Base-by-base conservation (phyloP, 2,329 filamentous ascomycete species). In the Alternaria metachromatica region DNA sequence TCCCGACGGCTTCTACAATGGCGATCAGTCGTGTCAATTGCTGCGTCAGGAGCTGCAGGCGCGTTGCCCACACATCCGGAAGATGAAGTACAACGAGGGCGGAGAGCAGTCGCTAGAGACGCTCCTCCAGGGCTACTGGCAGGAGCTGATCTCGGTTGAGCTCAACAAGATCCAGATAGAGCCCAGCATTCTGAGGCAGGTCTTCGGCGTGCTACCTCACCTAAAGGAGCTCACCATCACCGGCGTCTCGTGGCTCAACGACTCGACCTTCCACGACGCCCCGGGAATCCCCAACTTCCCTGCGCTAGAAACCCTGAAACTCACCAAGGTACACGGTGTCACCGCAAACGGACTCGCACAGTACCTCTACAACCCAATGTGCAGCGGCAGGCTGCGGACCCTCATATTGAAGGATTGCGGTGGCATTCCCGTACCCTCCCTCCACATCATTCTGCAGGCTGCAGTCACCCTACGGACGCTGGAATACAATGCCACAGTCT, bases 11-110 rank as follows among this genome's bases (percentile, higher is more conserved):
- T 88, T 97, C 78, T 97, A 90, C 81, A 88, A 87, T 56, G 94
- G 96, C 73, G 94, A 97, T 65, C 83, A 88, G 5, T 86, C 87
- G 28, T 96, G 91, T 72, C 83, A 90, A 58, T 89, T 92, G 1
- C 83, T 98, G 69, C 90, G 93, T 65, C 88, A 96, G 71, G 94
- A 97, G 80, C 84, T 97, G 23, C 92, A 97, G 82, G 90, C 89
- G 21, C 87, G 92, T 55, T 97, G 95, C 78, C 89, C 91, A 11
- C 89, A 95, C 75, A 85, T 98, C 59, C 88, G 93, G 68, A 96
- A 96, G 81, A 97, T 97, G 93, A 90, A 88, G 58, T 98, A 96
- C 81, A 86, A 88, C 58, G 84, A 85, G 50, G 95, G 95, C 12
- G 87, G 92, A 1, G 95, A 97, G 82, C 87, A 87, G 60, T 92